These are phyloP conservation scores for Ulota crispa DNA, from an alignment of 225 moss, liverwort and hornwort genomes.

Conservation along the genomic window DNA sequence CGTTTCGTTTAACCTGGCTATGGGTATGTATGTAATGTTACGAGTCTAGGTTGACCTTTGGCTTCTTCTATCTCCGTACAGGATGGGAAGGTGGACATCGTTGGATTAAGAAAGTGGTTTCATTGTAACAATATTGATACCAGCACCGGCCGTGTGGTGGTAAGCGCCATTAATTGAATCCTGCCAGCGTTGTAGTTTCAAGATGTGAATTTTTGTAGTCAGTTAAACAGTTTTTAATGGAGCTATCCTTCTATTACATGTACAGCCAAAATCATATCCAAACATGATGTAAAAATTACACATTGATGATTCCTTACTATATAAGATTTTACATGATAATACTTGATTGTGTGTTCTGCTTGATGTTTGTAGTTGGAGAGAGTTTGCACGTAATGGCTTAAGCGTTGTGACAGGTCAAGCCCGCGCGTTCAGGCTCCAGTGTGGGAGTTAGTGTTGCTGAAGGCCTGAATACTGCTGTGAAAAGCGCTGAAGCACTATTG, in stretches of 20 bases:
- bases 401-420: conserved; percentile 72
- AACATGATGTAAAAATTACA: not conserved
- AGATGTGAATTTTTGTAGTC: not conserved
- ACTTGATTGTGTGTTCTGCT: conserved; percentile 11
- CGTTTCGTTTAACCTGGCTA: not conserved
- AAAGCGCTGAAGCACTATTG: conserved; percentile 58
- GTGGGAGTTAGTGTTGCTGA: conserved; percentile 87
- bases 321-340: not conserved
- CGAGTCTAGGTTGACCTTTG: not conserved
- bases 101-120: conserved; percentile 72
- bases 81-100: conserved; percentile 39
- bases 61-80: conserved; percentile 23
- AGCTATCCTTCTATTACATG: not conserved
- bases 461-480: conserved; percentile 60
- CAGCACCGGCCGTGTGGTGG: conserved; percentile 77
- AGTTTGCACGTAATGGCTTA: not conserved
- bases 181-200: not conserved
- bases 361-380: not conserved
- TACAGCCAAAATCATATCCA: not conserved
- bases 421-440: conserved; percentile 93
- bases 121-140: conserved; percentile 51
- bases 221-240: not conserved
- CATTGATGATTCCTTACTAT: not conserved
- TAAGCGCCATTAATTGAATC: conserved; percentile 32
- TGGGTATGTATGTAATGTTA: not conserved